Evolutionary conservation across 2,329 filamentous ascomycete genomes (phyloP), one percentile per base, ranked within the genome.

Genomic region (Bipolaris victoriae): DNA sequence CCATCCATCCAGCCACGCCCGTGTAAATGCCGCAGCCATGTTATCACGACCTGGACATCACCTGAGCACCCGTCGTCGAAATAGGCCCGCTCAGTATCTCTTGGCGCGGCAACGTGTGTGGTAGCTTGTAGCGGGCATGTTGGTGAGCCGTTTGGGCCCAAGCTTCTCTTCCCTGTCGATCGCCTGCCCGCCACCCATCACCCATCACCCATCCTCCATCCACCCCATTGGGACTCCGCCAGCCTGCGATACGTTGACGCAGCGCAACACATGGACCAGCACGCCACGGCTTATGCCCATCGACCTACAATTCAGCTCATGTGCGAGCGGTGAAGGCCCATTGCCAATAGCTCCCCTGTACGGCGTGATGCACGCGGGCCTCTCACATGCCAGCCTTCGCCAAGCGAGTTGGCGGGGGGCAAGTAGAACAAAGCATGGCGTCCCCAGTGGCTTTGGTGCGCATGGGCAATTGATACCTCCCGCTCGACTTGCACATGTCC

Each of bases 21-120:
- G 46, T 48, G 20, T 15, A 48, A 37, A 48, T 48, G 18, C 20
- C 22, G 46, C 46, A 48, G 24, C 31, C 20, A 29, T 48, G 20
- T 36, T 10, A 24, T 24, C 18, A 24, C 20, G n/a, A 24, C 20
- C 9, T 22, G 15, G 7, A 24, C 46, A 36, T 48, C 46, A 48
- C 33, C 46, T 48, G 46, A 48, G 46, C 46, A 48, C 3, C 18
- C 33, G 33, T 26, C 29, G 26, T 18, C 29, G 16, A 48, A 37
- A 48, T 31, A 37, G 46, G 46, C 3, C 46, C 46, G 33, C 20
- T 37, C 15, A 15, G 18, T 24, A 48, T 20, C 31, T 16, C 46
- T 48, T 48, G 46, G 46, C 46, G 15, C 18, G 15, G 13, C n/a
- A 16, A 5, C 16, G 26, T 7, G 43, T n/a, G 11, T 37, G 46